Percentiles rank a stretch among this genome's conserved stretches.
phyloP scores from a whole-genome alignment of 1,284 basidiomycete genomes.

The Ganoderma lucidum region DNA sequence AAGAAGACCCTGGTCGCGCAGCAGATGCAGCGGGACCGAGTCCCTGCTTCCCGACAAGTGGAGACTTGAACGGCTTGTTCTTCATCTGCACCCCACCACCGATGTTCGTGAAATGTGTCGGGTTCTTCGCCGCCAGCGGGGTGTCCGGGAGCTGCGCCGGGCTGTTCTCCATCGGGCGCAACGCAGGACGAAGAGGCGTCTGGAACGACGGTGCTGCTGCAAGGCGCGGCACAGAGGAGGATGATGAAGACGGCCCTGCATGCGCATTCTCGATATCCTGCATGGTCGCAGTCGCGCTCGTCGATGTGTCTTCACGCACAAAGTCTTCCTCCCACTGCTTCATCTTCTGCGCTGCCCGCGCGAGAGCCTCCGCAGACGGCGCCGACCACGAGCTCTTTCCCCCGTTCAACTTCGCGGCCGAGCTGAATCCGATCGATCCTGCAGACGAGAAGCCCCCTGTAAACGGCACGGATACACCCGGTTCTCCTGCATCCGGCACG shows the following conservation, averaged over 20 bases:
- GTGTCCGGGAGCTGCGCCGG: slow-evolving; percentile 34
- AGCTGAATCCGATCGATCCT: slow-evolving; percentile 22
- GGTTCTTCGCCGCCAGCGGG: slow-evolving; percentile 35
- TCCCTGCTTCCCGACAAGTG: slow-evolving; percentile 44
- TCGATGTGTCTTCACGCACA: slow-evolving; percentile 35
- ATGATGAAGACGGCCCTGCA: slow-evolving; percentile 8
- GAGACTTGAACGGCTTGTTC: slow-evolving; percentile 65
- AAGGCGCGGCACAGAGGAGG: not conserved
- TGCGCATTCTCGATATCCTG: slow-evolving; percentile 22
- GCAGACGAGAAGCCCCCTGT: slow-evolving; percentile 12
- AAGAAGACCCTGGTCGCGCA: slow-evolving; percentile 41
- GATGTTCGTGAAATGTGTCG: slow-evolving; percentile 17
- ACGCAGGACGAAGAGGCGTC: slow-evolving; percentile 46
- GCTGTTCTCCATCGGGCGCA: slow-evolving; percentile 52
- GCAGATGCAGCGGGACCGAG: slow-evolving; percentile 23
- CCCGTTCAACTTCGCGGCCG: slow-evolving; percentile 17
- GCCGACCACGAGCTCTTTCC: slow-evolving; percentile 43
- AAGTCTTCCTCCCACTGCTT: slow-evolving; percentile 61
- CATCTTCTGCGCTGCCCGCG: slow-evolving; percentile 62
- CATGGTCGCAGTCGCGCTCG: not conserved
- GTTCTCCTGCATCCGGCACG: not conserved
- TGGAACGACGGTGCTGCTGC: slow-evolving; percentile 22
- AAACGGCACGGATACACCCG: not conserved
- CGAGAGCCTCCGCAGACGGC: slow-evolving; percentile 67
- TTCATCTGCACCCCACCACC: slow-evolving; percentile 33